phyloP scores from a whole-genome alignment of 2,329 filamentous ascomycete species.

The Paraconiothyrium brasiliense region DNA sequence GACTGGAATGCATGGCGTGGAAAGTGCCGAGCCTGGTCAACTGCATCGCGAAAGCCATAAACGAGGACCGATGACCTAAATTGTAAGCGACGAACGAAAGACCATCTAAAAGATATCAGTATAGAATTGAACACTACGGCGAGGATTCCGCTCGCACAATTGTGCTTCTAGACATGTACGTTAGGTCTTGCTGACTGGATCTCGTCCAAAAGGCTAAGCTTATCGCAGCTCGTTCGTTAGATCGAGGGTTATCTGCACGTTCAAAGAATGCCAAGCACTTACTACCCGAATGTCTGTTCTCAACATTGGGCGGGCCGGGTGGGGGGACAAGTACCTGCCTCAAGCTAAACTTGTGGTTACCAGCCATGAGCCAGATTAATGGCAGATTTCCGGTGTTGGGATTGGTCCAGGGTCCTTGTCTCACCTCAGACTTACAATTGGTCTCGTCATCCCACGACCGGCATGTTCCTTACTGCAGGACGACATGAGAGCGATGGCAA shows the following conservation, averaged over 20 bases:
- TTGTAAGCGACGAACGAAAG: not conserved
- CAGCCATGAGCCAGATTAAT: not conserved
- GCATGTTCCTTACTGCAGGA: not conserved
- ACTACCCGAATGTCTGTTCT: not conserved
- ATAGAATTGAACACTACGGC: not conserved
- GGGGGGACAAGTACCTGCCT: conserved; percentile 10
- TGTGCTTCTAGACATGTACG: not conserved
- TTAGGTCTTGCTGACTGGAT: not conserved
- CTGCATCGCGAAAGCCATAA: not conserved
- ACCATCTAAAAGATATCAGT: not conserved
- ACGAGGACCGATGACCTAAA: not conserved
- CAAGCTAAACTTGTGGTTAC: not conserved
- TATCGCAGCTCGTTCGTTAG: not conserved
- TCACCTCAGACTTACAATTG: not conserved
- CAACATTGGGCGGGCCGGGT: conserved; percentile 14
- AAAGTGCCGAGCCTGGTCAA: not conserved
- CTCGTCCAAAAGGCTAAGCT: not conserved
- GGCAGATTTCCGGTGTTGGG: not conserved
- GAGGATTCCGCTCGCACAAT: not conserved
- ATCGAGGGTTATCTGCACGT: not conserved
- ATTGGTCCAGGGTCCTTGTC: not conserved
- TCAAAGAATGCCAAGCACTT: not conserved
- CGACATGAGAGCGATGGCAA: not conserved
- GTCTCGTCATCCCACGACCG: not conserved
- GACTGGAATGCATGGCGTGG: not conserved